Percentiles rank a stretch among this genome's conserved stretches.
Conservation (phyloP, 2,329 filamentous ascomycete species). For the Monilinia laxa region DNA sequence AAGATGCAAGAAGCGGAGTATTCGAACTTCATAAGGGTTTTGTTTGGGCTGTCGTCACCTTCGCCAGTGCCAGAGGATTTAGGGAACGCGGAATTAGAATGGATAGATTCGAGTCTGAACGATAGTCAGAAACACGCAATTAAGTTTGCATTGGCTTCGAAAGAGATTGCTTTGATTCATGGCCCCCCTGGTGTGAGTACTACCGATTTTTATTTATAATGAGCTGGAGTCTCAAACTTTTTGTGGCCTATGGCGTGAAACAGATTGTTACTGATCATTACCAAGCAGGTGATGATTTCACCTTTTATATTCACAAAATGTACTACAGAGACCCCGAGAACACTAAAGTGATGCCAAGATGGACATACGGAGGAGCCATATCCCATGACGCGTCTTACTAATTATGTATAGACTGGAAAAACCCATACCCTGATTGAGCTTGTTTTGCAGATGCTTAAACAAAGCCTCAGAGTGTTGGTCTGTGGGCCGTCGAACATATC, state of each 20-base stretch:
- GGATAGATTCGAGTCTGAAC: constrained; percentile 62
- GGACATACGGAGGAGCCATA: too few relatives aligned
- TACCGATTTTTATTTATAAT: not conserved
- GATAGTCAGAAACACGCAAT: constrained; percentile 68
- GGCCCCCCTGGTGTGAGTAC: constrained; percentile 75
- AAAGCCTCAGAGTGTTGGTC: constrained; percentile 75
- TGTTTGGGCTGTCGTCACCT: constrained; percentile 60
- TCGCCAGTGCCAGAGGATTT: constrained; percentile 49
- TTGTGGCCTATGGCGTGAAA: not conserved
- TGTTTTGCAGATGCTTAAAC: constrained; percentile 82
- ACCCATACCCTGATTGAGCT: constrained; percentile 95
- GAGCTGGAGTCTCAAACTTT: not conserved
- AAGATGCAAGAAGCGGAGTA: constrained; percentile 59
- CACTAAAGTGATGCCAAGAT: not conserved
- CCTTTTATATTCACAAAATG: not conserved
- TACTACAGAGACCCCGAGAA: too few relatives aligned
- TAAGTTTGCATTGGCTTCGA: constrained; percentile 78
- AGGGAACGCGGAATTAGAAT: constrained; percentile 52
- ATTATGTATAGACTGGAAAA: constrained; percentile 69
- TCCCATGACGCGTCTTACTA: not conserved
- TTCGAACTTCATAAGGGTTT: constrained; percentile 58
- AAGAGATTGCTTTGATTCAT: constrained; percentile 86
- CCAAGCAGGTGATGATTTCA: not conserved
- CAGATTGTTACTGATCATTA: constrained; percentile 18
- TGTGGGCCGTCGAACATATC: constrained; percentile 96